Evolutionary conservation across 345 rosid genomes (phyloP).

Genomic region (Populus ilicifolia): DNA sequence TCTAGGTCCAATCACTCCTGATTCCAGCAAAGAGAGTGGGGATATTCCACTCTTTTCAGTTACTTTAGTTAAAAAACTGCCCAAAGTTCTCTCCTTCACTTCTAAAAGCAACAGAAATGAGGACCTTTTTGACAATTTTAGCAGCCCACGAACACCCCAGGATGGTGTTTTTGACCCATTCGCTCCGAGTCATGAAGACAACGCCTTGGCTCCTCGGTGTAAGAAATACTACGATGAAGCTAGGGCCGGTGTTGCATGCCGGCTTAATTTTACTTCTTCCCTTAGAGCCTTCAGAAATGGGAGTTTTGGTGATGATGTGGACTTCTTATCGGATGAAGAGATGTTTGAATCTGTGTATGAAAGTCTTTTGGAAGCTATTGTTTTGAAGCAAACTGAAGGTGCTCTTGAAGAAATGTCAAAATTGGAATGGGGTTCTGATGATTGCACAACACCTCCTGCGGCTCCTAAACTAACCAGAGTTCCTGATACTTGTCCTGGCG

Average conservation of each 20-base stretch:
- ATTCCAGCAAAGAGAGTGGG: conserved; percentile 35
- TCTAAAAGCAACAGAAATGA: conserved; percentile 6
- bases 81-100: conserved; percentile 16
- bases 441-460: conserved; percentile 43
- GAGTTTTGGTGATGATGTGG: conserved; percentile 5
- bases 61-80: conserved; percentile 16
- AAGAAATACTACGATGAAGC: conserved; percentile 35
- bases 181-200: conserved; percentile 43
- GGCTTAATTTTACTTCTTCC: conserved; percentile 35
- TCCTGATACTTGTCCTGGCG: conserved; percentile 55
- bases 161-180: conserved; percentile 53
- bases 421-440: conserved; percentile 25
- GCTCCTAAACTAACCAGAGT: conserved; percentile 32
- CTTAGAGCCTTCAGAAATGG: conserved; percentile 7
- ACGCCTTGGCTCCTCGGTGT: conserved; percentile 37
- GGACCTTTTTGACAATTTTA: conserved; percentile 1
- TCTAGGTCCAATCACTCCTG: conserved; percentile 41
- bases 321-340: conserved; percentile 42
- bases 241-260: conserved; percentile 37
- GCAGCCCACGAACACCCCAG: conserved; percentile 41
- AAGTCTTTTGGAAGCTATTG: conserved; percentile 47
- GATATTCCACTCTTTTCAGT: conserved; percentile 37
- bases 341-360: conserved; percentile 50
- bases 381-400: conserved; percentile 38
- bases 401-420: conserved; percentile 26